Base-by-base conservation (phyloP, 495 filamentous ascomycete genomes). In the Stereocaulon alpinum region DNA sequence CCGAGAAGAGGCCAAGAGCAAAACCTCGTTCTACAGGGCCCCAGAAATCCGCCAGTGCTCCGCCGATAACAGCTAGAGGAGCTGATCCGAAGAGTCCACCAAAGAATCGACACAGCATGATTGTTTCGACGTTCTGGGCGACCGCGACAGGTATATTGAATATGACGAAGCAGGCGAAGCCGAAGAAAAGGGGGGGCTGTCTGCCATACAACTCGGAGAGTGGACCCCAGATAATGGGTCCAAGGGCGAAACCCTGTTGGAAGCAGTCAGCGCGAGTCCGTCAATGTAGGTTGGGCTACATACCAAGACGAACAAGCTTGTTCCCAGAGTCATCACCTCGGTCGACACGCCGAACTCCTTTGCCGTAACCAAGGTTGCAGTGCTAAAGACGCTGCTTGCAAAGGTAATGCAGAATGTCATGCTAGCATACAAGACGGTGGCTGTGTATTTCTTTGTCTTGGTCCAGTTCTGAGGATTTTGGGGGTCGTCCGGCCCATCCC, bases 161-260 rank as follows among this genome's bases (percentile, higher is more conserved):
- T 61, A 82, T 73, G 14, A 70, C 68, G 59, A 84, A 82, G 52
- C 72, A 40, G 41, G 72, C 54, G 59, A 76, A 72, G 18, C 79
- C 79, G n/a, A 73, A 52, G 60, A 80, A 74, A 2, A 85, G 62
- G 15, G 81, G 81, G 27, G 55, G 52, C 51, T 76, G 77, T 43
- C 88, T 80, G 61, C 91, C 91, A 61, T 80, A 80, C 24, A 96
- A 72, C 68, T 96, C 91, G 12, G 86, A 91, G 15, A 86, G 71
- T 0, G 91, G 91, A 1, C 76, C 81, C 74, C 76, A 85, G n/a
- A 83, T 58, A 0, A 79, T 60, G 9, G 83, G 83, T 2, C 81
- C 83, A 6, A 76, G 61, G 7, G 73, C 71, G 53, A 77, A 79
- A 0, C 76, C 65, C 63, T 66, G 32, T 9, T 7, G 1, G 2